Conservation (phyloP, 257 asterid genomes). For the Gentiana macrophylla region DNA sequence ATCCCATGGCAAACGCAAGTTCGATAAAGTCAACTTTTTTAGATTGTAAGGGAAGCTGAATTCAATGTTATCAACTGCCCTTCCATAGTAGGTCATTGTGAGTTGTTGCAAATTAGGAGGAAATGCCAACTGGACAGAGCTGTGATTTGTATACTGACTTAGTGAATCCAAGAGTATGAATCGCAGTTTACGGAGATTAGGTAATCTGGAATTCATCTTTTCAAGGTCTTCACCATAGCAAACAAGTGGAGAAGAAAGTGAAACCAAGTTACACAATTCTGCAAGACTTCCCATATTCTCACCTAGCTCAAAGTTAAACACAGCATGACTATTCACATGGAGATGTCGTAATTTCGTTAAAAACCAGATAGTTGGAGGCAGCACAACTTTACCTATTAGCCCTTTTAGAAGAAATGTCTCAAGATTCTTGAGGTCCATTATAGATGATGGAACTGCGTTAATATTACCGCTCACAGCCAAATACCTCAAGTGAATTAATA, state of each 20-base stretch:
- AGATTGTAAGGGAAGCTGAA: neutral
- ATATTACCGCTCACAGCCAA: slow-evolving; percentile 3
- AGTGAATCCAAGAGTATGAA: neutral
- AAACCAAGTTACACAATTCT: neutral
- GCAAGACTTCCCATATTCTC: neutral
- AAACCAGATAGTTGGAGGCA: slow-evolving; percentile 6
- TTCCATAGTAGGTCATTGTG: neutral
- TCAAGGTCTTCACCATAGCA: neutral
- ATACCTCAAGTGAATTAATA: slow-evolving; percentile 3
- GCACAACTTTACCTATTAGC: slow-evolving; percentile 2
- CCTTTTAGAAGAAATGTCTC: slow-evolving; percentile 7
- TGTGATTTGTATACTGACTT: too few relatives aligned
- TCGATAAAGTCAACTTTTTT: neutral
- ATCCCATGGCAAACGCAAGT: neutral
- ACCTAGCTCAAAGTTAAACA: neutral
- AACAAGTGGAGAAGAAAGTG: slow-evolving; percentile 4
- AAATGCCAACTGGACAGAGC: neutral
- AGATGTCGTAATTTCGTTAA: slow-evolving; percentile 3
- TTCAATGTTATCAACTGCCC: neutral
- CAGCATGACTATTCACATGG: neutral
- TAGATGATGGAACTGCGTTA: slow-evolving; percentile 4
- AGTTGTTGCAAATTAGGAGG: neutral
- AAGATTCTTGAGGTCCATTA: slow-evolving; percentile 1
- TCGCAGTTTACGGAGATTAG: slow-evolving; percentile 5
- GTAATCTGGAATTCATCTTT: neutral